Conservation (phyloP, 2,329 filamentous ascomycete genomes). For the Alternaria alternata region DNA sequence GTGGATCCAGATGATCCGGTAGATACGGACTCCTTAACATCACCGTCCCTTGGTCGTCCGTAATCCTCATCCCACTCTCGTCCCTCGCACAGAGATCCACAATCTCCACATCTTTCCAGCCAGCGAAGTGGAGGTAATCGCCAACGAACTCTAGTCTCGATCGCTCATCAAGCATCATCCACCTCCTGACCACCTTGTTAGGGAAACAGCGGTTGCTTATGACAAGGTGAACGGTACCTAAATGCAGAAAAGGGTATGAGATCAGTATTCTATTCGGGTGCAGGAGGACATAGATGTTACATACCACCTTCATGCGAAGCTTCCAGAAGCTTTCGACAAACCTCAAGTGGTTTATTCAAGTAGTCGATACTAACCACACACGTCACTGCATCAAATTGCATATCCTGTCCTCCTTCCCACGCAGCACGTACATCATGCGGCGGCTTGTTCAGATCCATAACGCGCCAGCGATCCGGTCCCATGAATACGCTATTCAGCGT, state of each 20-base stretch:
- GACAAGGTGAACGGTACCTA: constrained; percentile 55
- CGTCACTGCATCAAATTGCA: constrained; percentile 56
- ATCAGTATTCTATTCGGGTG: not conserved
- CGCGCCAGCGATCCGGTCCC: constrained; percentile 40
- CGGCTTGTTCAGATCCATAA: constrained; percentile 55
- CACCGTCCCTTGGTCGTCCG: constrained; percentile 33
- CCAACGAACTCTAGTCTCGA: constrained; percentile 60
- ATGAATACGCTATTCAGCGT: constrained; percentile 48
- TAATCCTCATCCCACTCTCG: constrained; percentile 27
- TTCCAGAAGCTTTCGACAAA: constrained; percentile 54
- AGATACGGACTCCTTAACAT: constrained; percentile 17
- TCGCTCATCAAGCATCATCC: constrained; percentile 57
- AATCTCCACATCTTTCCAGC: constrained; percentile 63
- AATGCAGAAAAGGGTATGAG: not conserved
- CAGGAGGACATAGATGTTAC: not conserved
- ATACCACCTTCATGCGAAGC: constrained; percentile 54
- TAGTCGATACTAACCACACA: constrained; percentile 64
- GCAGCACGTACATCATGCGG: constrained; percentile 40
- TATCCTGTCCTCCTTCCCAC: constrained; percentile 8
- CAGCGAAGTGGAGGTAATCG: constrained; percentile 60
- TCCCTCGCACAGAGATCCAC: constrained; percentile 58
- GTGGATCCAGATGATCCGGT: constrained; percentile 32
- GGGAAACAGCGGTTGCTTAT: constrained; percentile 64
- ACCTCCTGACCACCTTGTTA: constrained; percentile 60
- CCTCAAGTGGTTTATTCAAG: constrained; percentile 56